Conservation (phyloP, 192 early-diverging fungal genomes). For the Linnemannia exigua region DNA sequence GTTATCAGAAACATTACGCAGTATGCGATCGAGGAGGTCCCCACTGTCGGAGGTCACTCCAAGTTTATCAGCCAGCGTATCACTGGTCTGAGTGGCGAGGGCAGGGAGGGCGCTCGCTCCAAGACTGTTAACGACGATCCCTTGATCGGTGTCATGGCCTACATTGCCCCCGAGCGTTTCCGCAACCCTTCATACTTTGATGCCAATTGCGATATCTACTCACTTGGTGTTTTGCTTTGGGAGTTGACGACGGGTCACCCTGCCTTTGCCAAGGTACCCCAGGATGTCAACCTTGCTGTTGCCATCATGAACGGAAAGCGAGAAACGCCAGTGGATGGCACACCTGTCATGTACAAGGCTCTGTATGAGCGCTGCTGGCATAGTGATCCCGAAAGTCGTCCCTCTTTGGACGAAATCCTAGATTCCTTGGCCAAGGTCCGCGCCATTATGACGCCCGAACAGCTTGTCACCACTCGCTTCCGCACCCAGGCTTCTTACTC, state of each 20-base stretch:
- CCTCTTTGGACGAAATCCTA: slow-evolving; percentile 38
- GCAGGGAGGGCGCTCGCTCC: neutral
- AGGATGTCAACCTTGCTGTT: slow-evolving; percentile 41
- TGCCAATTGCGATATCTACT: slow-evolving; percentile 57
- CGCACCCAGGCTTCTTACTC: slow-evolving; percentile 23
- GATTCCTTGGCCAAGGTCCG: slow-evolving; percentile 19
- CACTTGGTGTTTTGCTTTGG: slow-evolving; percentile 56
- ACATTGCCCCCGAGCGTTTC: slow-evolving; percentile 55
- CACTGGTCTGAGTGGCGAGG: slow-evolving; percentile 1
- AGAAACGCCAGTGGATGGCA: slow-evolving; percentile 45
- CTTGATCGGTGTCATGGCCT: slow-evolving; percentile 53
- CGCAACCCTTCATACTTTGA: slow-evolving; percentile 50
- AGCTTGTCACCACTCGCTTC: slow-evolving; percentile 20
- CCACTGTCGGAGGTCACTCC: slow-evolving; percentile 4
- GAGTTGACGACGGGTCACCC: slow-evolving; percentile 49
- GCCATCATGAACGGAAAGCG: slow-evolving; percentile 56
- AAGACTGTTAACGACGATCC: slow-evolving; percentile 17
- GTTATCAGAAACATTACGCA: slow-evolving; percentile 28
- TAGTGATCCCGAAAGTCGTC: slow-evolving; percentile 33
- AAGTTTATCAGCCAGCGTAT: slow-evolving; percentile 43
- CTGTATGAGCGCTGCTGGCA: slow-evolving; percentile 59
- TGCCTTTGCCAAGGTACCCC: slow-evolving; percentile 38
- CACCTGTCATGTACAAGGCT: slow-evolving; percentile 41
- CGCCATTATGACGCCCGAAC: slow-evolving; percentile 34
- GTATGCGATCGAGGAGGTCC: slow-evolving; percentile 25